Evolutionary conservation across 1,284 basidiomycete genomes (phyloP).

Genomic region (Apiotrichum montevideense): DNA sequence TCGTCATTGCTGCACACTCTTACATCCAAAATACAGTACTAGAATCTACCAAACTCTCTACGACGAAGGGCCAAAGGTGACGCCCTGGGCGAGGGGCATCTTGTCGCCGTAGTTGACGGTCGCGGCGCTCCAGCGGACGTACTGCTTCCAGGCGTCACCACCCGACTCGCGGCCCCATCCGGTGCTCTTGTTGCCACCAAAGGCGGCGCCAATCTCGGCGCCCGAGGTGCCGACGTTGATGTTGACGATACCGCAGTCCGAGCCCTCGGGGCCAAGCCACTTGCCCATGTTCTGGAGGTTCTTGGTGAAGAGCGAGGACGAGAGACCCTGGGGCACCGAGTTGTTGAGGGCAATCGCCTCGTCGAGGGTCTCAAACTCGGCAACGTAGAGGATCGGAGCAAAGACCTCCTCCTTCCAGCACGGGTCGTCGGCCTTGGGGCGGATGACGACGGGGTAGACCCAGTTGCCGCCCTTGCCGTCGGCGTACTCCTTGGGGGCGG

Average conservation of each 20-base stretch:
- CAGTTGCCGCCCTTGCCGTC: conserved; percentile 67
- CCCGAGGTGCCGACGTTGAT: conserved; percentile 88
- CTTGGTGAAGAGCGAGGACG: conserved; percentile 82
- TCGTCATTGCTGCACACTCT: too few species aligned
- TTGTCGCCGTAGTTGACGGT: conserved; percentile 88
- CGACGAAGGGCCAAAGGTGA: conserved; percentile 57
- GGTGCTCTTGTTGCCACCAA: conserved; percentile 82
- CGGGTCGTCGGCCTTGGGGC: conserved; percentile 38
- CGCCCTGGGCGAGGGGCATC: conserved; percentile 85
- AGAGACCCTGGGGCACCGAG: conserved; percentile 77
- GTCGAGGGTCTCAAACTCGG: conserved; percentile 81
- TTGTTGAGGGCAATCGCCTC: conserved; percentile 90
- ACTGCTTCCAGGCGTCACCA: conserved; percentile 92
- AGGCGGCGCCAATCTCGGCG: conserved; percentile 85
- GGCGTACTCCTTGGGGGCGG: conserved; percentile 24
- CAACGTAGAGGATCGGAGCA: conserved; percentile 63
- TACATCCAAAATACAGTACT: too few species aligned
- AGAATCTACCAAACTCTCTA: neutral
- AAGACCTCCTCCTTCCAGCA: conserved; percentile 44
- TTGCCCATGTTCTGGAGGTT: conserved; percentile 73
- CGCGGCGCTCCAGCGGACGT: conserved; percentile 51
- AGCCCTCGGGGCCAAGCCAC: conserved; percentile 84
- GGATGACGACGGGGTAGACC: conserved; percentile 77
- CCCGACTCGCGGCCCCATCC: conserved; percentile 92
- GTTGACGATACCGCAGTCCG: conserved; percentile 82